Base-by-base conservation (phyloP, 2,329 filamentous ascomycete genomes). In the Fusarium citri region DNA sequence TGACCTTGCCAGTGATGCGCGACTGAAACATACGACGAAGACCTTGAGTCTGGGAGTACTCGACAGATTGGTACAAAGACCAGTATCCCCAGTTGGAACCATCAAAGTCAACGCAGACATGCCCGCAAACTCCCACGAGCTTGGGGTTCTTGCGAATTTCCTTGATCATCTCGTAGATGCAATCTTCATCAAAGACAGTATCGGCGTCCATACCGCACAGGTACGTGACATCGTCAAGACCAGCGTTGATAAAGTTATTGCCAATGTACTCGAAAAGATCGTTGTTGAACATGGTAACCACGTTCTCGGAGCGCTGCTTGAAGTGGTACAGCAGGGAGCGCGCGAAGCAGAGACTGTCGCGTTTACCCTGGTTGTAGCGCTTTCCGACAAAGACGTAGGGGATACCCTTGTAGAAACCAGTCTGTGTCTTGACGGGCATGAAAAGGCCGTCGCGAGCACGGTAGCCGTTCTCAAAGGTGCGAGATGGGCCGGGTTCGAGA, bases 311-410 rank as follows among this genome's bases (percentile, higher is more conserved):
- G 6, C 83, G 81, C 49, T 78, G 73, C 65, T 84, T 81, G 78
- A 82, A 86, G 67, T 85, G 82, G 67, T 83, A 82, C 8, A 85
- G 72, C 46, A 86, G 82, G 1, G 83, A 85, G 1, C 84, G 82
- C 3, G 80, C 81, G n/a, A 85, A 80, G 67, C 84, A 85, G 43
- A 86, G 73, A 49, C 83, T 83, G 70, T 86, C 84, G 4, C 83
- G 79, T 73, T 85, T 86, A 37, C 83, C 83, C 66, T 84, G 82
- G 72, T 85, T 85, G 72, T 84, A 81, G 16, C 81, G 77, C 71
- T 86, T 86, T 48, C 84, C 81, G 40, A 86, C 81, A 59, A 84
- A 82, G 30, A 84, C 76, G 59, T 82, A 85, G 0, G 83, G 83
- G 0, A 84, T 67, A 2, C 81, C 83, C 67, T 81, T 82, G 75